These are phyloP conservation scores for Blastobotrys attinorum DNA, from an alignment of 805 yeast genomes.

Conservation along the genomic window DNA sequence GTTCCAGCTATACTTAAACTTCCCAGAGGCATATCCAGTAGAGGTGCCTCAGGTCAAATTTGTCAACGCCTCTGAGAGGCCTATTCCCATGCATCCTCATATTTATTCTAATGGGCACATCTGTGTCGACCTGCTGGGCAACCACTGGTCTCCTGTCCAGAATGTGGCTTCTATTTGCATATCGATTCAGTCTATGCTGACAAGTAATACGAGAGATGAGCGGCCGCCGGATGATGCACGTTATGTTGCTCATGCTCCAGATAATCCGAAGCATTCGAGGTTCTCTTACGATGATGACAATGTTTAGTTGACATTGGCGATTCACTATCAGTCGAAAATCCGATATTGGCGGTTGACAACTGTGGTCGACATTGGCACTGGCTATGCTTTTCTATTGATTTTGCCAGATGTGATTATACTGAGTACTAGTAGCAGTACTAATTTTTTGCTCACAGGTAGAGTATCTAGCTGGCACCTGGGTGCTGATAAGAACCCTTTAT, in stretches of 20 bases:
- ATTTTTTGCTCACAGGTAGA: too few species aligned
- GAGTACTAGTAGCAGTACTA: too few species aligned
- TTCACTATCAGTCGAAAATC: too few species aligned
- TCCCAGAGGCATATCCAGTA: conserved; percentile 47
- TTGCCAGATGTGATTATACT: too few species aligned
- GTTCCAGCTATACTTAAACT: conserved; percentile 38
- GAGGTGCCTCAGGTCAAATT: conserved; percentile 52
- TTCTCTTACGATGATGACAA: conserved; percentile 59
- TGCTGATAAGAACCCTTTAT: too few species aligned
- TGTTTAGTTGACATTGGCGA: conserved; percentile 14
- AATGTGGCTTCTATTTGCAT: conserved; percentile 32
- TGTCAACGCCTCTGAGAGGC: conserved; percentile 22
- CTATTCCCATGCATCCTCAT: conserved; percentile 67
- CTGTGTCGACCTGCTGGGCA: conserved; percentile 57
- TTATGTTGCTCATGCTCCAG: conserved; percentile 48
- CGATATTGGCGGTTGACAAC: too few species aligned
- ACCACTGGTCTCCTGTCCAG: conserved; percentile 62
- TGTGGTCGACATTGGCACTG: too few species aligned
- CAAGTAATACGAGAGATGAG: conserved; percentile 36
- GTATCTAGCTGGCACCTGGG: too few species aligned
- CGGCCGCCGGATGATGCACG: conserved; percentile 51
- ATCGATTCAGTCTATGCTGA: conserved; percentile 59
- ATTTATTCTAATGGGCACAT: conserved; percentile 71
- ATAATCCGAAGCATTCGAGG: conserved; percentile 41
- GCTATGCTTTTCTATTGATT: too few species aligned